These are phyloP conservation scores for Phoma sp. DNA, from an alignment of 2,329 filamentous ascomycete genomes.

Conservation along the genomic window DNA sequence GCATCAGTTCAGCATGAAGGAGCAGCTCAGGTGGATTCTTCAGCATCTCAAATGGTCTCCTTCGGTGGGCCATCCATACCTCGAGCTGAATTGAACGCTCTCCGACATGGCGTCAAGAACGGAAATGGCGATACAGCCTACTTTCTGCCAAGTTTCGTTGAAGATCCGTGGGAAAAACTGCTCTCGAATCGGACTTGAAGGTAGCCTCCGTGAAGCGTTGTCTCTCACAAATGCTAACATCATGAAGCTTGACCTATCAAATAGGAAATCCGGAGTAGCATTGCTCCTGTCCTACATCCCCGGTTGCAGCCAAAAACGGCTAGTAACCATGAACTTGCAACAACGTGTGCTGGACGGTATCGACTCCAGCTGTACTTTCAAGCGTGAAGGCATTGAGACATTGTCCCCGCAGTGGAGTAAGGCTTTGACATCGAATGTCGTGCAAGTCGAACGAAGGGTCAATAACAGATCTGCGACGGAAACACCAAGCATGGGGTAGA, in stretches of 20 bases:
- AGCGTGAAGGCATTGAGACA: neutral
- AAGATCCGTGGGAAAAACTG: constrained; percentile 71
- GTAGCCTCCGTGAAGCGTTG: neutral
- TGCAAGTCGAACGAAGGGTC: neutral
- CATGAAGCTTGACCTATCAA: neutral
- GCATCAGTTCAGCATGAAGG: neutral
- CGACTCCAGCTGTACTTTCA: neutral
- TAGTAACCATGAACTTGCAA: neutral
- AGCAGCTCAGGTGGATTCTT: constrained; percentile 2
- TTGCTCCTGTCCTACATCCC: neutral
- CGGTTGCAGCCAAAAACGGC: neutral
- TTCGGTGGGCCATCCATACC: constrained; percentile 41
- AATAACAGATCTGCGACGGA: neutral
- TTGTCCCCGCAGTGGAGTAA: neutral
- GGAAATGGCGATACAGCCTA: constrained; percentile 70
- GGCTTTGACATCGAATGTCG: neutral
- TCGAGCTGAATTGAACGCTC: constrained; percentile 42
- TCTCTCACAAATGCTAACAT: neutral
- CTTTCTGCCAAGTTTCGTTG: constrained; percentile 72
- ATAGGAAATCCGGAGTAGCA: neutral
- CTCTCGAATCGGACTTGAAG: constrained; percentile 9
- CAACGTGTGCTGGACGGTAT: too few species aligned
- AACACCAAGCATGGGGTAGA: neutral
- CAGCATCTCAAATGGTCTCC: constrained; percentile 28
- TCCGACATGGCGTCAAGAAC: constrained; percentile 53